Base-by-base conservation (phyloP, 768 basidiomycete species). In the Auricularia sp. region DNA sequence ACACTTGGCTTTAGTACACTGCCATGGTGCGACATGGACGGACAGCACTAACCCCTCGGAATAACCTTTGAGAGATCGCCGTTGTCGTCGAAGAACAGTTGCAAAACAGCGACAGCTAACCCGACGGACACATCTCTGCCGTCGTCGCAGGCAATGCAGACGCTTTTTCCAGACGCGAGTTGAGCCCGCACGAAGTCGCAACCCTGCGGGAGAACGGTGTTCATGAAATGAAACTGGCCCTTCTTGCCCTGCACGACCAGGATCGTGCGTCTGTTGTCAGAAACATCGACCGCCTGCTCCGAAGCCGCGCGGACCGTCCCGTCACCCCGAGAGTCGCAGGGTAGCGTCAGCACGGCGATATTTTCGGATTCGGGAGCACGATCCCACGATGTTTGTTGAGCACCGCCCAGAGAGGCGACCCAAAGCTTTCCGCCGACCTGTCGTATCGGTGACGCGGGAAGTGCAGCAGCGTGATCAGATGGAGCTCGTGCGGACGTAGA, bases 101-200 rank as follows among this genome's bases (percentile, higher is more conserved):
- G 81, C 2, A 91, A 73, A 1, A 84, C 80, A 13, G 79, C 82
- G 2, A 91, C 68, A 0, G 80, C 84, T 1, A 91, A 78, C 1
- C 90, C 89, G 2, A 88, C 80, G 63, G 85, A 82, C 3, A 78
- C 70, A 68, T 93, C 88, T 36, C 81, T 82, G 7, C 88, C 88
- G 0, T 77, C 78, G 35, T 79, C 79, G 67, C 85, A 86, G 29
- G 80, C 80, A 24, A 85, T 74, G 67, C 84, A 84, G 0, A 86
- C 70, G 8, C 70, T 67, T 16, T 66, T 69, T 0, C 77, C 78
- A 14, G 68, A 44, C 8, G 68, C 54, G 1, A 91, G 75, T 13
- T 79, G 73, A 0, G 65, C 29, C 1, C 68, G 68, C 36, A 85
- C 79, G 69, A 85, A 88, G 1, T 70, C 69, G 62, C 83, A 75